These are phyloP conservation scores for Hymenoscyphus linearis DNA, from an alignment of 2,329 filamentous ascomycete species.

Conservation along the genomic window DNA sequence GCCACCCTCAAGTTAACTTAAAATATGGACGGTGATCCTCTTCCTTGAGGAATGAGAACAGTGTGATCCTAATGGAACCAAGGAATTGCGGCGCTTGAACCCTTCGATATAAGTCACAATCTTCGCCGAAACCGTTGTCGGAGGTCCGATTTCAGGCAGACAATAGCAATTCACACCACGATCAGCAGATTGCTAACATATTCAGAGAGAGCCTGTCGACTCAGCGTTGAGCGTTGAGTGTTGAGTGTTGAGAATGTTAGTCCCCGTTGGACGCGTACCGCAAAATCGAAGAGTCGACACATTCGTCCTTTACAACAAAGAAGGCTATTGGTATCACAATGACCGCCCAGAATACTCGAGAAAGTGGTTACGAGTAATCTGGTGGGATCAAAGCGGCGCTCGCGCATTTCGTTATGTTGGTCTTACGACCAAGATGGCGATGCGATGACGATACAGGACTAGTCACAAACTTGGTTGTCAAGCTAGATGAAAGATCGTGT, in stretches of 20 bases:
- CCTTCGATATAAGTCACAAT: neutral
- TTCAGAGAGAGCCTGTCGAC: neutral
- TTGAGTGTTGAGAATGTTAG: neutral
- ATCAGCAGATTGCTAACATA: neutral
- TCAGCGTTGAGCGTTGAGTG: neutral
- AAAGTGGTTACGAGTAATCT: too few species aligned
- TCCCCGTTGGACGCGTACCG: neutral
- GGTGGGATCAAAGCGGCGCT: too few species aligned
- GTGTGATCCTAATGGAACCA: neutral
- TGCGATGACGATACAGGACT: too few species aligned
- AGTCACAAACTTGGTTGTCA: too few species aligned
- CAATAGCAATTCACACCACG: neutral
- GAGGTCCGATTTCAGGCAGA: neutral
- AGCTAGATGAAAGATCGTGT: too few species aligned
- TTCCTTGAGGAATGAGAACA: neutral
- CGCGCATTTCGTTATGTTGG: too few species aligned
- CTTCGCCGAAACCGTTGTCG: neutral
- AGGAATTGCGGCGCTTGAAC: neutral
- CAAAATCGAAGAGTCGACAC: neutral
- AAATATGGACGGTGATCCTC: neutral
- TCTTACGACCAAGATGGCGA: too few species aligned
- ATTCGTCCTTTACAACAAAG: neutral
- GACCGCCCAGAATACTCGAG: neutral
- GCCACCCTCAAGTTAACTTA: neutral
- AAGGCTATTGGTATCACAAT: neutral